Percentiles rank a stretch among this genome's conserved stretches.
These are phyloP conservation scores for Umbilicaria muhlenbergii DNA, from an alignment of 495 filamentous ascomycete genomes.

Conservation along the genomic window DNA sequence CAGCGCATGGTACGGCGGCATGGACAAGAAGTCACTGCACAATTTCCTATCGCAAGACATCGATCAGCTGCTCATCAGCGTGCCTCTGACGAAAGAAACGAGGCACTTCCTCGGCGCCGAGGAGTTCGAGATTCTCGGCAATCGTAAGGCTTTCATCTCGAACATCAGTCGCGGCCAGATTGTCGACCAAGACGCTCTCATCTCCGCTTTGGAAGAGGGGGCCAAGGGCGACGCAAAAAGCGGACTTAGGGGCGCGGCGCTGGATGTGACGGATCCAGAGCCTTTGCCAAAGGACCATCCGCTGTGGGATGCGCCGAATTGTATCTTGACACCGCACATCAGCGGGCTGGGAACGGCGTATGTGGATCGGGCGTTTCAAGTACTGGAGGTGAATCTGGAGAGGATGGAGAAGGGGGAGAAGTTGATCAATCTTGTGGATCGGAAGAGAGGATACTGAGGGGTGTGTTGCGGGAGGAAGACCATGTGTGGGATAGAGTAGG, in stretches of 20 bases:
- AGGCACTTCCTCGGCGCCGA: constrained; percentile 40
- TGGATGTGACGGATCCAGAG: constrained; percentile 83
- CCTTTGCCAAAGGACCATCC: constrained; percentile 55
- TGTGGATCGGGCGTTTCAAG: constrained; percentile 38
- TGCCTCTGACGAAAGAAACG: constrained; percentile 59
- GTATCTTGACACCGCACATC: constrained; percentile 67
- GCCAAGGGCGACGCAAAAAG: constrained; percentile 16
- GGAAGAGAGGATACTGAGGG: constrained; percentile 43
- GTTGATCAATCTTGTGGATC: constrained; percentile 53
- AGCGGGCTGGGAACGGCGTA: constrained; percentile 47
- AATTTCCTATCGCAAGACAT: constrained; percentile 54
- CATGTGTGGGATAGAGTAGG: no score
- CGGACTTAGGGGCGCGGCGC: constrained; percentile 51
- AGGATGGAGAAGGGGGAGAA: constrained; percentile 38
- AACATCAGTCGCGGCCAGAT: constrained; percentile 66
- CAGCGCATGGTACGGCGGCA: constrained; percentile 55
- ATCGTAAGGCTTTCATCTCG: constrained; percentile 42
- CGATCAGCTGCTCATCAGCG: constrained; percentile 57
- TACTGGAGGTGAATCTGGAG: constrained; percentile 47
- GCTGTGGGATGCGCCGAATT: constrained; percentile 59
- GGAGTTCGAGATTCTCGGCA: constrained; percentile 50
- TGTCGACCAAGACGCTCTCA: constrained; percentile 51
- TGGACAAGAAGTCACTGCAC: constrained; percentile 40
- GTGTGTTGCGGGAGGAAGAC: neutral
- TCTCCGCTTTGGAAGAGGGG: constrained; percentile 34